phyloP scores from a whole-genome alignment of 2,329 filamentous ascomycete genomes.

The Coniochaeta pulveracea region DNA sequence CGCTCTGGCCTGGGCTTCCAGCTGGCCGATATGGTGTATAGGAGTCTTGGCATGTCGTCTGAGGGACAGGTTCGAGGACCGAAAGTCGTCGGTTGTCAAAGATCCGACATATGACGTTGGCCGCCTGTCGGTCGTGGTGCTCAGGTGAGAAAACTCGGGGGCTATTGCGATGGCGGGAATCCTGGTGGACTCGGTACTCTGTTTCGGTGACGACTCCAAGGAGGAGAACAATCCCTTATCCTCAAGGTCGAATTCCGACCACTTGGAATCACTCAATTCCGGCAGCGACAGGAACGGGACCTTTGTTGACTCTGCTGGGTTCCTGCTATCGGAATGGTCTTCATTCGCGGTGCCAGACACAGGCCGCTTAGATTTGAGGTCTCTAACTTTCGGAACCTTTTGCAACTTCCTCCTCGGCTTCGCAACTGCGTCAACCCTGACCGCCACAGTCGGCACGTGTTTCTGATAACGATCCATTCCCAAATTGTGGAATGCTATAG shows the following conservation, averaged over 20 bases:
- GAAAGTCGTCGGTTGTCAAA: conserved; percentile 9
- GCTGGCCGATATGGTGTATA: conserved; percentile 35
- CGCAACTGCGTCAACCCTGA: too few species aligned
- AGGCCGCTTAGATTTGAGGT: conserved; percentile 8
- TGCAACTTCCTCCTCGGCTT: conserved; percentile 21
- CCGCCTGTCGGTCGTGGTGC: conserved; percentile 13
- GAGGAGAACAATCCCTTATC: conserved; percentile 12
- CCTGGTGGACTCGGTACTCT: conserved; percentile 6
- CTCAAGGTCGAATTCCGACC: conserved; percentile 19
- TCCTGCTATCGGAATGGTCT: conserved; percentile 4
- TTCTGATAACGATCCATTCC: too few species aligned
- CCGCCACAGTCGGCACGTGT: too few species aligned
- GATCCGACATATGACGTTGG: too few species aligned
- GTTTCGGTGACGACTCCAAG: conserved; percentile 11
- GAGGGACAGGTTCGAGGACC: too few species aligned
- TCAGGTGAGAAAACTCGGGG: conserved; percentile 25
- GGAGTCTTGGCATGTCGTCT: conserved; percentile 40
- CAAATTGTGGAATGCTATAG: too few species aligned
- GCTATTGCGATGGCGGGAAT: conserved; percentile 11
- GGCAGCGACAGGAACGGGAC: conserved; percentile 14
- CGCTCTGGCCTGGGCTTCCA: conserved; percentile 21
- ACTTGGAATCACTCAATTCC: conserved; percentile 22
- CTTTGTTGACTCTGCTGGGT: conserved; percentile 8
- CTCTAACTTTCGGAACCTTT: conserved; percentile 15
- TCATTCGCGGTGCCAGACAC: conserved; percentile 9